Evolutionary conservation across 306 rosid species (phyloP), one percentile per base, ranked within the genome.

Genomic region (Macrotyloma uniflorum): DNA sequence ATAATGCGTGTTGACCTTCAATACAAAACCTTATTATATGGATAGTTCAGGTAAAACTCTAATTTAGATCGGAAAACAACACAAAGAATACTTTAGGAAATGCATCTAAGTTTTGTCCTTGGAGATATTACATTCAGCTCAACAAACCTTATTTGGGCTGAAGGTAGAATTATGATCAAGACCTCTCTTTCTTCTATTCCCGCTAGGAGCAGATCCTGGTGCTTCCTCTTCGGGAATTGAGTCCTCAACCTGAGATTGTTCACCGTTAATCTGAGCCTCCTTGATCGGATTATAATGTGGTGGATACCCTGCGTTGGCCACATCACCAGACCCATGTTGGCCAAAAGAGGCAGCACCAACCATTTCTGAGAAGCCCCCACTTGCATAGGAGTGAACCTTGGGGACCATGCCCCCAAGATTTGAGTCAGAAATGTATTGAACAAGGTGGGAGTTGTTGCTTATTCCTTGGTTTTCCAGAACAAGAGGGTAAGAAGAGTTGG

Each of bases 361-460:
- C 86, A 90, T 86, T 75, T 89, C 94, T 7, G 98, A 87, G 89
- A 90, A 92, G 75, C 81, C 83, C 18, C 93, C 97, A 83, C 86
- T 91, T 72, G 88, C 94, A 84, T 79, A 90, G 75, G 93, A 87
- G 32, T 90, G 82, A 79, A 91, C 82, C 86, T 91, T 89, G 55
- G 85, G 89, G 61, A 84, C 86, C 88, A 91, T 88, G 53, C 88
- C 93, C 5, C 51, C 87, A 59, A 81, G 89, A 79, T 84, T 88
- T 63, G 97, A 91, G 82, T 89, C 92, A 76, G 96, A 82, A 64
- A 87, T 89, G 74, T 91, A 92, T 5, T 87, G 98, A 85, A 89
- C 93, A 46, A 89, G 75, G 79, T 86, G 90, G 62, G 93, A 85
- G 64, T 86, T 83, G 90, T 79, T 88, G 71, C 82, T 83, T 54